Percentiles rank a stretch among this genome's conserved stretches.
phyloP scores from a whole-genome alignment of 2,329 filamentous ascomycete genomes.

The Grosmannia clavigera region DNA sequence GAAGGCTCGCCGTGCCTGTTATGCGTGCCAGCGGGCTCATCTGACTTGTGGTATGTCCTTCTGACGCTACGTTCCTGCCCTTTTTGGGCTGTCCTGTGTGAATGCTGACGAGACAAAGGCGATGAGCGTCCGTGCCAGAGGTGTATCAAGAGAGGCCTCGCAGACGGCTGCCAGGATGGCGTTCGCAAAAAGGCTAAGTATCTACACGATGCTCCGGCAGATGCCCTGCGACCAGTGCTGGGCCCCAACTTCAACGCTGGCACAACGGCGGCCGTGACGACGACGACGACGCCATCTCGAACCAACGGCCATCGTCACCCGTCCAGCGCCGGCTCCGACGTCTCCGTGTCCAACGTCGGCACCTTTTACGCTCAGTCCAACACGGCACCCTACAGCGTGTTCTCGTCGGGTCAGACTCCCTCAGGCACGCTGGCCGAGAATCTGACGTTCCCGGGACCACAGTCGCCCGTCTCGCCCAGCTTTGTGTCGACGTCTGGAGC shows the following conservation, averaged over 20 bases:
- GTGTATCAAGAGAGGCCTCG: slow-evolving; percentile 86
- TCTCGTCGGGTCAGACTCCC: slow-evolving; percentile 31
- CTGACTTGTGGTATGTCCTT: slow-evolving; percentile 80
- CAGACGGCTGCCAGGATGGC: slow-evolving; percentile 87
- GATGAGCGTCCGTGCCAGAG: slow-evolving; percentile 89
- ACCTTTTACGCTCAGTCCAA: slow-evolving; percentile 33
- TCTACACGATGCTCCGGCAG: slow-evolving; percentile 86
- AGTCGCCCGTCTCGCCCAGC: slow-evolving; percentile 62
- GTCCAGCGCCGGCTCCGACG: slow-evolving; percentile 34
- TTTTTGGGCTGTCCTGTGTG: slow-evolving; percentile 2
- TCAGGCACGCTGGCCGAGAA: slow-evolving; percentile 33
- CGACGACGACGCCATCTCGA: slow-evolving; percentile 29
- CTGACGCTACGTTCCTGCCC: not conserved
- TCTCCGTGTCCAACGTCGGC: slow-evolving; percentile 25
- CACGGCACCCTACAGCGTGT: slow-evolving; percentile 38
- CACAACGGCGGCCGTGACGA: slow-evolving; percentile 17
- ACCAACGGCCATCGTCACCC: slow-evolving; percentile 34
- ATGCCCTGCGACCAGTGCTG: slow-evolving; percentile 77
- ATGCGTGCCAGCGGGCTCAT: slow-evolving; percentile 93
- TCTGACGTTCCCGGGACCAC: slow-evolving; percentile 49
- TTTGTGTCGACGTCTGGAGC: slow-evolving; percentile 41
- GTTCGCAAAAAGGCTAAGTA: slow-evolving; percentile 99
- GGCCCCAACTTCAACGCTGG: slow-evolving; percentile 50
- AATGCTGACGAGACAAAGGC: slow-evolving; percentile 38
- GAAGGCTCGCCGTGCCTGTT: slow-evolving; percentile 91